Percentiles rank a stretch among this genome's conserved stretches.
Conservation (phyloP, 1,139 yeast species). For the Debaryomyces nepalensis region DNA sequence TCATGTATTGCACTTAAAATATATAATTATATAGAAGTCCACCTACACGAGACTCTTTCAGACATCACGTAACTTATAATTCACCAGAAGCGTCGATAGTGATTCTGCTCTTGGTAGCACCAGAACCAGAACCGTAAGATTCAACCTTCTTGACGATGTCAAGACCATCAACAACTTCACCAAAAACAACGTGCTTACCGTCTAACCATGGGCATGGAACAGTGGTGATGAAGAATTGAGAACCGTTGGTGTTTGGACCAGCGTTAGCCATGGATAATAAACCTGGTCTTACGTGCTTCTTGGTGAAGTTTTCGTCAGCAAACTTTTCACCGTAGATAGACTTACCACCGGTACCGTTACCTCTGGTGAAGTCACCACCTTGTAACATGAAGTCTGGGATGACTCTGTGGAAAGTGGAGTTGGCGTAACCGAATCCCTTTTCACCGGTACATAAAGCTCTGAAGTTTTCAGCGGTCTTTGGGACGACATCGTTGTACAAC, state of each 20-base stretch:
- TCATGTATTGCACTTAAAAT: slow-evolving; percentile 2
- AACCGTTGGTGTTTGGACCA: slow-evolving; percentile 99
- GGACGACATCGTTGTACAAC: slow-evolving; percentile 91
- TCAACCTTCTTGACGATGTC: slow-evolving; percentile 94
- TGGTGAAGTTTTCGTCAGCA: slow-evolving; percentile 91
- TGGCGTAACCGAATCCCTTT: slow-evolving; percentile 94
- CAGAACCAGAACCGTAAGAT: slow-evolving; percentile 79
- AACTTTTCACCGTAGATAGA: slow-evolving; percentile 96
- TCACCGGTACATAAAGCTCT: slow-evolving; percentile 97
- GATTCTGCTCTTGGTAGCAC: slow-evolving; percentile 80
- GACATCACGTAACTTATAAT: slow-evolving; percentile 44
- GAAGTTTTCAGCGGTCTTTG: slow-evolving; percentile 98
- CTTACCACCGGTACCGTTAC: slow-evolving; percentile 98
- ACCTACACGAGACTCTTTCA: slow-evolving; percentile 2
- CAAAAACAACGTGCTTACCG: slow-evolving; percentile 98
- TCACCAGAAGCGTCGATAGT: slow-evolving; percentile 86
- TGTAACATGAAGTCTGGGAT: slow-evolving; percentile 98
- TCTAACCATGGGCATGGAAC: slow-evolving; percentile 96
- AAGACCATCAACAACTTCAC: slow-evolving; percentile 91
- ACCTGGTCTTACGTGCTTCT: slow-evolving; percentile 91
- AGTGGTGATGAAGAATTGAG: slow-evolving; percentile 98
- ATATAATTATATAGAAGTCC: slow-evolving; percentile 5
- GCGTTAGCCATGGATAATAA: slow-evolving; percentile 98
- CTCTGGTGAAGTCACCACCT: slow-evolving; percentile 98
- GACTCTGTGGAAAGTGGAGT: slow-evolving; percentile 96